A percentile compares a stretch with the other conserved stretches of the same genome.
Evolutionary conservation across 768 basidiomycete species (phyloP).

Genomic region (Dentipellis sp.): DNA sequence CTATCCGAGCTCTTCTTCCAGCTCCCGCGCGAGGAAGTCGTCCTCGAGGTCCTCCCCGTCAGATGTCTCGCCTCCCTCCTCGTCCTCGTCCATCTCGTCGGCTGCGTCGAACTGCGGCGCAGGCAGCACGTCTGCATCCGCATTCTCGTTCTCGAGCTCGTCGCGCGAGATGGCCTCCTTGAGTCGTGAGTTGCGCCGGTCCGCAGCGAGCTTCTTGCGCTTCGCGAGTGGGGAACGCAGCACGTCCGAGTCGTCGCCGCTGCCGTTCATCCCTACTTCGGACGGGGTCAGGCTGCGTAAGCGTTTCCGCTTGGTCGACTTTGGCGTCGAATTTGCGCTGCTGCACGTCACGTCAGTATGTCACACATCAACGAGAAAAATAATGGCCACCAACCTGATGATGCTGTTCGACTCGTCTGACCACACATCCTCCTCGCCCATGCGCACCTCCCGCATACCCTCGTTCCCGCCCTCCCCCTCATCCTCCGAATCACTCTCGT

Average conservation of each 20-base stretch:
- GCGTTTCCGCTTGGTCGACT: slow-evolving; percentile 50
- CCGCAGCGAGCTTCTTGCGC: slow-evolving; percentile 66
- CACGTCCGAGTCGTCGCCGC: slow-evolving; percentile 25
- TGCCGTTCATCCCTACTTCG: slow-evolving; percentile 32
- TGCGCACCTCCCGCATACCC: slow-evolving; percentile 18
- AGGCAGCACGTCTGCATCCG: slow-evolving; percentile 12
- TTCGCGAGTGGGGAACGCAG: slow-evolving; percentile 69
- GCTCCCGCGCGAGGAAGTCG: slow-evolving; percentile 73
- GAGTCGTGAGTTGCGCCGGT: slow-evolving; percentile 50
- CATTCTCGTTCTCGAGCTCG: slow-evolving; percentile 13
- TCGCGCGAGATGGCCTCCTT: slow-evolving; percentile 37
- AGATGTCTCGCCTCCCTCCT: slow-evolving; percentile 40
- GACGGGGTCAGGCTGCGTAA: slow-evolving; percentile 66
- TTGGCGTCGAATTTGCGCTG: slow-evolving; percentile 33
- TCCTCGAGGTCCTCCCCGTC: slow-evolving; percentile 54
- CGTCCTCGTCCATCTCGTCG: slow-evolving; percentile 19
- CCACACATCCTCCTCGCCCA: slow-evolving; percentile 42
- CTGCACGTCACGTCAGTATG: slow-evolving; percentile 1
- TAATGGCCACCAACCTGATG: slow-evolving; percentile 26
- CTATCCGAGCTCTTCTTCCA: slow-evolving; percentile 75
- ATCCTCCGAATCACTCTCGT: slow-evolving; percentile 16
- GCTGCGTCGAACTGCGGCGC: not conserved
- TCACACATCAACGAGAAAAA: not conserved
- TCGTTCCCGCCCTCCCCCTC: slow-evolving; percentile 31
- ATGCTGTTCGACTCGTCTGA: slow-evolving; percentile 42